These are phyloP conservation scores for Combretum micranthum DNA, from an alignment of 345 rosid genomes.

Conservation along the genomic window DNA sequence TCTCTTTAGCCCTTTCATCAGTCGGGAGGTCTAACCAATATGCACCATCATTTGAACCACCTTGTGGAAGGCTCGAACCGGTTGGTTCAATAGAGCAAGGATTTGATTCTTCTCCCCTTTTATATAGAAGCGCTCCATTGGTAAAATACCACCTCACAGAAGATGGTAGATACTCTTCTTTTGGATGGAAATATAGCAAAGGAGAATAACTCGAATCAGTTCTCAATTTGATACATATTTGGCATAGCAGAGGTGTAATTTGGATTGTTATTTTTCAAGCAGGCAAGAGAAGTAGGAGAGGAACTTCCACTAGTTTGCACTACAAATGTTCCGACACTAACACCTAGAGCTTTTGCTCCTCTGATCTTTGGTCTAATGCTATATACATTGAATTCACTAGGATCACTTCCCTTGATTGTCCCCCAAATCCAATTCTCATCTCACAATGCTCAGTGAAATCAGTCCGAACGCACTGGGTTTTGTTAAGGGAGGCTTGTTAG, in stretches of 20 bases:
- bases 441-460: slow-evolving; percentile 59
- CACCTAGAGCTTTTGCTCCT: slow-evolving; percentile 46
- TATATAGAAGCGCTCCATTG: slow-evolving; percentile 71
- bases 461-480: slow-evolving; percentile 54
- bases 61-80: slow-evolving; percentile 84
- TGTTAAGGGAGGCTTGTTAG: slow-evolving; percentile 63
- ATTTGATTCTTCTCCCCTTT: slow-evolving; percentile 53
- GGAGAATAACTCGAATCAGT: slow-evolving; percentile 54
- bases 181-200: slow-evolving; percentile 57
- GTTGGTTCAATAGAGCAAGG: slow-evolving; percentile 40
- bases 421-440: slow-evolving; percentile 58
- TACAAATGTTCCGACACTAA: slow-evolving; percentile 52
- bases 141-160: slow-evolving; percentile 65
- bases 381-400: slow-evolving; percentile 32
- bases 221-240: slow-evolving; percentile 36
- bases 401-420: slow-evolving; percentile 11
- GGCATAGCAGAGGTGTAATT: slow-evolving; percentile 49
- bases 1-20: slow-evolving; percentile 37
- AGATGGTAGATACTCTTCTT: slow-evolving; percentile 67
- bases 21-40: slow-evolving; percentile 79
- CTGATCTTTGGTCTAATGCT: slow-evolving; percentile 35
- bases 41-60: slow-evolving; percentile 59
- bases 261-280: slow-evolving; percentile 50
- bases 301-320: slow-evolving; percentile 20
- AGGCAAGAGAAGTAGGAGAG: slow-evolving; percentile 23